Evolutionary conservation across 1,139 yeast genomes (phyloP).

Genomic region (Debaryomycetaceae sp.): DNA sequence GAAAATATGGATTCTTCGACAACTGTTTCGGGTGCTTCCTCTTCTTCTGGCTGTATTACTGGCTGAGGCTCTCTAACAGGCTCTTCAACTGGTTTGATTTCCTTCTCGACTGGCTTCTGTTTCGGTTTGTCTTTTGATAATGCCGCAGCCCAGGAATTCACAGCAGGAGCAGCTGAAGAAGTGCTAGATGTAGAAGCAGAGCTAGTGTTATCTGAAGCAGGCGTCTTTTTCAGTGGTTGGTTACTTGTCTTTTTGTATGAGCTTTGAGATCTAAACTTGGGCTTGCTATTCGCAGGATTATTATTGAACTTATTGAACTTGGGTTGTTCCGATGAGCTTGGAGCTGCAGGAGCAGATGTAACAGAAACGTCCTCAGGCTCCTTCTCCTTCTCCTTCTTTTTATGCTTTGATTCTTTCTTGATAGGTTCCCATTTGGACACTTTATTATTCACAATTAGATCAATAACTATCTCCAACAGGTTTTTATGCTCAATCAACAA

Average conservation of each 20-base stretch:
- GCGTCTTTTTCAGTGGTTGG: conserved; percentile 8
- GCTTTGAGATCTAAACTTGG: conserved; percentile 8
- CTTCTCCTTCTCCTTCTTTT: conserved; percentile 35
- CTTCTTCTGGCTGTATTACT: conserved; percentile 9
- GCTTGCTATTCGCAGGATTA: conserved; percentile 7
- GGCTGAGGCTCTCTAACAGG: conserved; percentile 8
- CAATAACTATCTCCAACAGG: conserved; percentile 77
- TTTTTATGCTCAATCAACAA: conserved; percentile 69
- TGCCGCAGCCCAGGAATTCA: conserved; percentile 52
- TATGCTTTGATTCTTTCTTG: conserved; percentile 45
- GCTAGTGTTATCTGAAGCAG: conserved; percentile 15
- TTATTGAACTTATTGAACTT: conserved; percentile 10
- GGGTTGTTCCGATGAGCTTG: conserved; percentile 9
- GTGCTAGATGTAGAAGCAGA: conserved; percentile 17
- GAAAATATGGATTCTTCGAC: conserved; percentile 7
- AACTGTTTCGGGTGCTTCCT: conserved; percentile 8
- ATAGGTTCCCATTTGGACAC: conserved; percentile 60
- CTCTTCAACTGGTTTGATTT: conserved; percentile 12
- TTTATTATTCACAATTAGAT: conserved; percentile 81
- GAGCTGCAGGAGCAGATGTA: conserved; percentile 7
- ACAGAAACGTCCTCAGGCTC: conserved; percentile 8
- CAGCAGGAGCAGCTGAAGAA: conserved; percentile 11
- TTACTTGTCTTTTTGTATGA: conserved; percentile 5
- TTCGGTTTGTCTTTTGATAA: conserved; percentile 38
- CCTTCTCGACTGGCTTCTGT: conserved; percentile 23